Conservation (phyloP, 2,329 filamentous ascomycete species). For the Sarocladium kiliense region DNA sequence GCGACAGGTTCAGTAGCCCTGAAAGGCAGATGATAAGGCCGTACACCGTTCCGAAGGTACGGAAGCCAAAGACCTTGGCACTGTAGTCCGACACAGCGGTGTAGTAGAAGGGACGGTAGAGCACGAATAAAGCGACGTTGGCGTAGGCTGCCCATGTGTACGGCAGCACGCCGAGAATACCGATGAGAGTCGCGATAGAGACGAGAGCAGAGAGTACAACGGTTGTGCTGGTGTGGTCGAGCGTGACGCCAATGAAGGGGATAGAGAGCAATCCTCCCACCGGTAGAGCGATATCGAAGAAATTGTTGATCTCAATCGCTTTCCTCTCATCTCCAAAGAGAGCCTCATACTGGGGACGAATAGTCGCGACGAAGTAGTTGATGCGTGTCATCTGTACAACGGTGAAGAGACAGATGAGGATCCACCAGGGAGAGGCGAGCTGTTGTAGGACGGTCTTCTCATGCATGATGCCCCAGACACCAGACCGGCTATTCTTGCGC, state of each 20-base stretch:
- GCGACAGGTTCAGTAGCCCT: conserved; percentile 77
- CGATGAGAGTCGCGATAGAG: conserved; percentile 65
- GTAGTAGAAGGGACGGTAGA: conserved; percentile 88
- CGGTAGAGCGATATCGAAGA: conserved; percentile 77
- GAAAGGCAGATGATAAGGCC: conserved; percentile 83
- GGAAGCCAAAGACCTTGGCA: conserved; percentile 88
- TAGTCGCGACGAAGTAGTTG: conserved; percentile 90
- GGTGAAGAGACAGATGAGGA: conserved; percentile 78
- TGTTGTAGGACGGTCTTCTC: conserved; percentile 65
- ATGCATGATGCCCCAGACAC: conserved; percentile 85
- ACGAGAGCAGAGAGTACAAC: conserved; percentile 69
- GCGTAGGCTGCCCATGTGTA: conserved; percentile 65
- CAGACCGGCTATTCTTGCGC: conserved; percentile 62
- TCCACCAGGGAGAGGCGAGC: conserved; percentile 76
- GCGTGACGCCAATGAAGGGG: conserved; percentile 76
- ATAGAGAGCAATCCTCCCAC: conserved; percentile 79
- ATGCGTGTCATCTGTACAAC: conserved; percentile 73
- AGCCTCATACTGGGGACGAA: conserved; percentile 74
- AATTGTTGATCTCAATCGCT: conserved; percentile 69
- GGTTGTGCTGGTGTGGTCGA: conserved; percentile 71
- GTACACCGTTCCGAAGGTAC: conserved; percentile 91
- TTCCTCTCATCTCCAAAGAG: conserved; percentile 58
- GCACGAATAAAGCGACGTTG: conserved; percentile 73
- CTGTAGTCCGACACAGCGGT: conserved; percentile 85
- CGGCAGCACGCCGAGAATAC: conserved; percentile 69